Conservation (phyloP, 2,329 filamentous ascomycete genomes). For the Monosporascus cannonballus region DNA sequence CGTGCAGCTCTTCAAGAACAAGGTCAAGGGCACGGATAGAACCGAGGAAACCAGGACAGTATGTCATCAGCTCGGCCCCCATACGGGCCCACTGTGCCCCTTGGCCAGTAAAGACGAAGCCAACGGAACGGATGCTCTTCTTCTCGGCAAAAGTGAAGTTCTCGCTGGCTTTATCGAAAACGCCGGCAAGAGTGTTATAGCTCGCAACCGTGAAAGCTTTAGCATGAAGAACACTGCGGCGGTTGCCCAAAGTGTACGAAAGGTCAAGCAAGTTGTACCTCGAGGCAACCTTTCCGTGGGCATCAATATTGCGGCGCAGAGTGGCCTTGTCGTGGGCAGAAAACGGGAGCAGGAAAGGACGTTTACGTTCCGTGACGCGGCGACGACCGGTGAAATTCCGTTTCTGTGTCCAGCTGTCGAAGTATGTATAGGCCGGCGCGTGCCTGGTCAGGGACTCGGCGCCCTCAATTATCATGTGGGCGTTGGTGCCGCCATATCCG, state of each 20-base stretch:
- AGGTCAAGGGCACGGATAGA: constrained; percentile 9
- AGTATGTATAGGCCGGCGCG: constrained; percentile 2
- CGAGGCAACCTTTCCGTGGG: background rate
- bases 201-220: constrained; percentile 2
- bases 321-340: constrained; percentile 16
- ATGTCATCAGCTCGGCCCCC: constrained; percentile 6
- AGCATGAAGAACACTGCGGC: constrained; percentile 5
- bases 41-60: constrained; percentile 4
- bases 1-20: constrained; percentile 8
- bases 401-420: too few species aligned
- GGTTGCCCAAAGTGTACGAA: constrained; percentile 12
- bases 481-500: constrained; percentile 16
- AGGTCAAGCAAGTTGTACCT: constrained; percentile 13
- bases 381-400: too few species aligned
- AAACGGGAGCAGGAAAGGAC: constrained; percentile 12
- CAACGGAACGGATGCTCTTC: background rate
- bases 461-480: constrained; percentile 11
- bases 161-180: constrained; percentile 7
- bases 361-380: background rate
- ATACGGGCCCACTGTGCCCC: constrained; percentile 19
- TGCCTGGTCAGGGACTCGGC: background rate
- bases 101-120: constrained; percentile 21
- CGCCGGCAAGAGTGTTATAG: background rate
- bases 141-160: background rate
- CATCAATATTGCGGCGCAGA: constrained; percentile 5